Percentiles rank a stretch among this genome's conserved stretches.
Evolutionary conservation across 2,329 filamentous ascomycete genomes (phyloP).

Genomic region (Drechslerella coelobrocha): DNA sequence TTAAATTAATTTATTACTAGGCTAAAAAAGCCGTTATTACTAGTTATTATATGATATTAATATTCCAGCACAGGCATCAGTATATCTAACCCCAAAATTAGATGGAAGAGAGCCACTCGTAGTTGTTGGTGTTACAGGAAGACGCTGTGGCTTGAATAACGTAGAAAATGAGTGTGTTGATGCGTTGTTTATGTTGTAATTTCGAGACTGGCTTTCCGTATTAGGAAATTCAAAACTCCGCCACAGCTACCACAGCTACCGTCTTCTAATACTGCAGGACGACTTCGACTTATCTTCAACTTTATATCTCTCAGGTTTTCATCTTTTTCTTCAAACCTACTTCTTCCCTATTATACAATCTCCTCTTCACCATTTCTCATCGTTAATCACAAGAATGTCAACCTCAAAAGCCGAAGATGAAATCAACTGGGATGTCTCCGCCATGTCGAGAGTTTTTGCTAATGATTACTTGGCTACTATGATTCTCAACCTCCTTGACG

Average conservation of each 20-base stretch:
- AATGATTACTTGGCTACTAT: slow-evolving; percentile 24
- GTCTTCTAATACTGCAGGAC: too few species aligned
- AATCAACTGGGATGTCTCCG: background rate
- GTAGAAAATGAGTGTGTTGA: background rate
- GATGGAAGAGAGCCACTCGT: too few species aligned
- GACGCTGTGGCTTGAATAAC: too few species aligned
- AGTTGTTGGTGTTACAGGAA: too few species aligned
- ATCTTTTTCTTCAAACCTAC: too few species aligned
- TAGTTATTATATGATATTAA: too few species aligned
- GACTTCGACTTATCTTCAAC: too few species aligned
- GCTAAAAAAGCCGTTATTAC: too few species aligned
- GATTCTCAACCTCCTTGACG: slow-evolving; percentile 10
- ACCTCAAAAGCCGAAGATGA: background rate
- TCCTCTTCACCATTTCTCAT: background rate
- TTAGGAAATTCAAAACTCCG: background rate
- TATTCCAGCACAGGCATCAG: too few species aligned
- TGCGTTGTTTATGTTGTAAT: background rate
- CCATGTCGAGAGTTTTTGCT: slow-evolving; percentile 14
- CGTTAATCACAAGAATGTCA: background rate
- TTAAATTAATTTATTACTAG: too few species aligned
- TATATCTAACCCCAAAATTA: too few species aligned
- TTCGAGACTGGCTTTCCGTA: background rate
- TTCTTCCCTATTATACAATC: background rate
- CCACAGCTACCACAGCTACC: too few species aligned
- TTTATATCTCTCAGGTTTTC: background rate